Conservation (phyloP, 2,329 filamentous ascomycete species). For the Aspergillus brasiliensis region DNA sequence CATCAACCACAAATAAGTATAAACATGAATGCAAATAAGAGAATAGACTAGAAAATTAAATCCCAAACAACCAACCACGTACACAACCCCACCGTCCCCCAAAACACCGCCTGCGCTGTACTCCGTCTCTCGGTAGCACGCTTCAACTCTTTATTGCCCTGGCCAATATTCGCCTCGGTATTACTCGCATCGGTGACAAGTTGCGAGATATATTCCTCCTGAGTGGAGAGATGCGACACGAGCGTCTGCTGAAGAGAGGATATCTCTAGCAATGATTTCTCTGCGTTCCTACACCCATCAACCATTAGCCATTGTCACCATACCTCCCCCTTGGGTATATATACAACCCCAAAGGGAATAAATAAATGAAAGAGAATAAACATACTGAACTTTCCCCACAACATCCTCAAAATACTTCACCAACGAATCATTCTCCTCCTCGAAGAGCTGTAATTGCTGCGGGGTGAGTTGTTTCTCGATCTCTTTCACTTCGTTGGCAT, state of each 20-base stretch:
- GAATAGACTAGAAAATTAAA: constrained; percentile 55
- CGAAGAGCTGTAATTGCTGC: constrained; percentile 91
- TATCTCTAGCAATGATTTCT: constrained; percentile 89
- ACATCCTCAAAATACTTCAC: constrained; percentile 90
- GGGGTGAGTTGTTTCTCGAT: constrained; percentile 67
- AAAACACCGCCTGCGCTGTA: constrained; percentile 76
- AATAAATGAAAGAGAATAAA: constrained; percentile 23
- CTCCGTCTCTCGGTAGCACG: constrained; percentile 73
- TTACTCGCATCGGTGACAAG: constrained; percentile 79
- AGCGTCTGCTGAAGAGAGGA: constrained; percentile 88
- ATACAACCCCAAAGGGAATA: not conserved
- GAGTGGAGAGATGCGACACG: constrained; percentile 79
- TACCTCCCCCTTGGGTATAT: too few species aligned
- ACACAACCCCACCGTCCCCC: constrained; percentile 74
- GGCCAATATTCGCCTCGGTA: constrained; percentile 82
- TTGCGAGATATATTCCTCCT: constrained; percentile 86
- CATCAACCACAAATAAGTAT: not conserved
- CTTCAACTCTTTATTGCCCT: constrained; percentile 89
- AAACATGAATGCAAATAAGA: not conserved
- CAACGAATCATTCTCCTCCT: constrained; percentile 89
- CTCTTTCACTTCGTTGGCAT: constrained; percentile 36
- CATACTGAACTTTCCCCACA: constrained; percentile 90
- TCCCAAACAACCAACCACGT: constrained; percentile 77
- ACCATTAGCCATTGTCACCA: constrained; percentile 12
- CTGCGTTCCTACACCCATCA: constrained; percentile 66